Evolutionary conservation across 768 basidiomycete genomes (phyloP).

Genomic region (Mycena venus): DNA sequence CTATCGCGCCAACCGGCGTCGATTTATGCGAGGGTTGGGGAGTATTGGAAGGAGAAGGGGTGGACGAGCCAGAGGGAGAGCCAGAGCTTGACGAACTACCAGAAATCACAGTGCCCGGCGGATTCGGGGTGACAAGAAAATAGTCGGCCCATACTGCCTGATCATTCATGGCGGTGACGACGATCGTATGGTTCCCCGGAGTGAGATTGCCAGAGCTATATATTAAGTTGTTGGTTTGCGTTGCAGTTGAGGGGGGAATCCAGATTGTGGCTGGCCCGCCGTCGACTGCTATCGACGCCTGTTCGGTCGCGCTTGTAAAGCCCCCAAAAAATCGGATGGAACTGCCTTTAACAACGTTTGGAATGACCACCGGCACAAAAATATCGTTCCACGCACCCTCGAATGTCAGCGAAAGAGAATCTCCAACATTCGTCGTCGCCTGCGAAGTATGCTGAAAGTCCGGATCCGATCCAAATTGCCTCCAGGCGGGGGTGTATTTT

Average conservation of each 20-base stretch:
- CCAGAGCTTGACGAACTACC: background rate
- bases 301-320: constrained; percentile 1
- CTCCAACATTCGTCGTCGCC: background rate
- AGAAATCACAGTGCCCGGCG: background rate
- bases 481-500: constrained; percentile 5
- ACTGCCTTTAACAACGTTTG: too few species aligned
- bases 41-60: background rate
- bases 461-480: background rate
- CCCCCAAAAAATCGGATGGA: too few species aligned
- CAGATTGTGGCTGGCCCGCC: constrained; percentile 9
- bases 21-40: background rate
- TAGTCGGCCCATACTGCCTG: too few species aligned
- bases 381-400: constrained; percentile 8
- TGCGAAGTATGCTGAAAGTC: constrained; percentile 26
- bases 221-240: constrained; percentile 9
- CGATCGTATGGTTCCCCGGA: constrained; percentile 19
- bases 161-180: constrained; percentile 10
- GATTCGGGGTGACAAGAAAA: too few species aligned
- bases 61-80: background rate
- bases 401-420: constrained; percentile 2
- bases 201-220: constrained; percentile 12
- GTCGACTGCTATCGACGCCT: constrained; percentile 20
- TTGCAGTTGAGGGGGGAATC: background rate
- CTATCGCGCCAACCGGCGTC: background rate
- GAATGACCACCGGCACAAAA: constrained; percentile 1